Evolutionary conservation across 495 filamentous ascomycete species (phyloP).

Genomic region (Aspergillus cavernicola): DNA sequence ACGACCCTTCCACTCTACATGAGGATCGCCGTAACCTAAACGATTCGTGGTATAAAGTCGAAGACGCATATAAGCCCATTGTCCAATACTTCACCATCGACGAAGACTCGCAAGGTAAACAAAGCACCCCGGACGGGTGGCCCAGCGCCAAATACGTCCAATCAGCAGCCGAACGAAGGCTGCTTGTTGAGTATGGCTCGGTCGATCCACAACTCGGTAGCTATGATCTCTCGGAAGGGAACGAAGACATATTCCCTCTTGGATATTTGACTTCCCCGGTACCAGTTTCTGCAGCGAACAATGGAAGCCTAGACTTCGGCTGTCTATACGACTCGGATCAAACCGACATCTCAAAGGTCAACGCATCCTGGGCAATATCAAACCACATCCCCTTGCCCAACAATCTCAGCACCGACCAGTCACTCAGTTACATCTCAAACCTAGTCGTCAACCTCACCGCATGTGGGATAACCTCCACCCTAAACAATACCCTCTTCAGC

Average conservation of each 20-base stretch:
- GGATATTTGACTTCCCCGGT: conserved; percentile 32
- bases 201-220: conserved; percentile 54
- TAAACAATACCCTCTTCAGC: conserved; percentile 53
- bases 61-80: conserved; percentile 42
- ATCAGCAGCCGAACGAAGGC: conserved; percentile 43
- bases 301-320: conserved; percentile 41
- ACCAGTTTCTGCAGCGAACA: conserved; percentile 20
- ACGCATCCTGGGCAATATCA: conserved; percentile 57
- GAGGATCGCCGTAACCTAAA: conserved; percentile 54
- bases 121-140: conserved; percentile 61
- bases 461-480: conserved; percentile 56
- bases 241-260: conserved; percentile 41
- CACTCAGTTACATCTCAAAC: conserved; percentile 27
- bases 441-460: conserved; percentile 41
- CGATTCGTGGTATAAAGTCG: conserved; percentile 53
- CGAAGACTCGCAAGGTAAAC: conserved; percentile 26
- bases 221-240: conserved; percentile 46
- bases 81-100: conserved; percentile 50
- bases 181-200: conserved; percentile 51
- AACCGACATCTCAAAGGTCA: conserved; percentile 37
- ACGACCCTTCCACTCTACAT: conserved; percentile 42
- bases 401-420: conserved; percentile 29
- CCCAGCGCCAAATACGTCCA: conserved; percentile 55
- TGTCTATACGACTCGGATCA: conserved; percentile 48
- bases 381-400: conserved; percentile 26